Evolutionary conservation across 2,329 filamentous ascomycete genomes (phyloP).

Genomic region (Aspergillus sp.): DNA sequence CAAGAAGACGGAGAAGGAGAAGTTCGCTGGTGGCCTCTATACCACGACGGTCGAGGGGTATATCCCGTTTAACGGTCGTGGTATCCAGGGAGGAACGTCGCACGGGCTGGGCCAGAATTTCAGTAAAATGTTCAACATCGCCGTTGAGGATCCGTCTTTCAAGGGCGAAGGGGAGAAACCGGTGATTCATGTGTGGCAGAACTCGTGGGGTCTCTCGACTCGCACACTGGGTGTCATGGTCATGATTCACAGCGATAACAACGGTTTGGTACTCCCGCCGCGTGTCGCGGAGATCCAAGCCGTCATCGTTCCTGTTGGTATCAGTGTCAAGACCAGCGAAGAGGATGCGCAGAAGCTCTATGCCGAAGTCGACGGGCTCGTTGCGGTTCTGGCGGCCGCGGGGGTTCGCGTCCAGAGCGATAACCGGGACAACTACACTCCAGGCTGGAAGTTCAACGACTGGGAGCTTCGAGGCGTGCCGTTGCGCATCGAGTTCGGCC

Average conservation of each 20-base stretch:
- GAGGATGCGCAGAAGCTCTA: conserved; percentile 71
- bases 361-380: conserved; percentile 64
- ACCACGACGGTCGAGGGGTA: conserved; percentile 96
- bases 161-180: conserved; percentile 65
- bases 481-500: conserved; percentile 87
- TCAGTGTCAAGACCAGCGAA: conserved; percentile 75
- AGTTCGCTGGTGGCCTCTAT: conserved; percentile 93
- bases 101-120: conserved; percentile 97
- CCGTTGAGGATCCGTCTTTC: conserved; percentile 75
- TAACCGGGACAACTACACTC: conserved; percentile 78
- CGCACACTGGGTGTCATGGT: conserved; percentile 98
- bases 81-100: conserved; percentile 92
- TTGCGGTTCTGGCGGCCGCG: conserved; percentile 57
- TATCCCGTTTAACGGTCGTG: conserved; percentile 88
- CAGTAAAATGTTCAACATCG: conserved; percentile 98
- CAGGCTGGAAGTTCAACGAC: conserved; percentile 97
- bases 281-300: conserved; percentile 78
- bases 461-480: conserved; percentile 97
- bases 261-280: conserved; percentile 86
- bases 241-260: conserved; percentile 94
- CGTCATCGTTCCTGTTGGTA: conserved; percentile 82
- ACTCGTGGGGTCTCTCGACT: conserved; percentile 97
- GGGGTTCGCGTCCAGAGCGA: conserved; percentile 74
- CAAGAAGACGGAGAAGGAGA: conserved; percentile 93
- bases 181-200: conserved; percentile 89